A percentile compares a stretch with the other conserved stretches of the same genome.
These are phyloP conservation scores for Debaryomyces fabryi DNA, from an alignment of 1,139 yeast genomes.

Conservation along the genomic window DNA sequence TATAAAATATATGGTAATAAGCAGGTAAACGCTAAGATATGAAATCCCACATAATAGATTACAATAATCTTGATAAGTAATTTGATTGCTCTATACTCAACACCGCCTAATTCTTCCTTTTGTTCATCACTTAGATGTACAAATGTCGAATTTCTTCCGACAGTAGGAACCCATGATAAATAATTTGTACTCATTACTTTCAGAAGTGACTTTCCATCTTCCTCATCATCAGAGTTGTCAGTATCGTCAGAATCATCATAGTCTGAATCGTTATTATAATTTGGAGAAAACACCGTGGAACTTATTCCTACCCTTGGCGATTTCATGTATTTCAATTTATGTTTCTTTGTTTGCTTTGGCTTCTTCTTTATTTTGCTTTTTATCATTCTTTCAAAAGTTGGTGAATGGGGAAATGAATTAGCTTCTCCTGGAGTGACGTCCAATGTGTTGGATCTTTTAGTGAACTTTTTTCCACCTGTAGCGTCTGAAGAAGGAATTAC, in stretches of 20 bases:
- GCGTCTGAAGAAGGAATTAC: slow-evolving; percentile 38
- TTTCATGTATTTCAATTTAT: slow-evolving; percentile 11
- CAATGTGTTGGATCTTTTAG: slow-evolving; percentile 50
- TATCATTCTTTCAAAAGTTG: slow-evolving; percentile 45
- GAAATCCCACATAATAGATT: slow-evolving; percentile 75
- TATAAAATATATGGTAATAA: slow-evolving; percentile 68
- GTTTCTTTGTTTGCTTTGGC: slow-evolving; percentile 10
- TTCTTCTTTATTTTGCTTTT: slow-evolving; percentile 11
- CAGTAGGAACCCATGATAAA: slow-evolving; percentile 87
- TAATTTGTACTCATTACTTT: slow-evolving; percentile 58
- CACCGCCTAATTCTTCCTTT: slow-evolving; percentile 95
- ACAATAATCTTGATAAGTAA: slow-evolving; percentile 68
- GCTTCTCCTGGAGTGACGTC: slow-evolving; percentile 34
- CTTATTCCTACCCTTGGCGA: slow-evolving; percentile 8
- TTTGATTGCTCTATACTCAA: slow-evolving; percentile 89
- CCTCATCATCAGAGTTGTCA: slow-evolving; percentile 19
- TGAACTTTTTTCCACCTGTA: slow-evolving; percentile 36
- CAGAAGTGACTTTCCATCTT: slow-evolving; percentile 19
- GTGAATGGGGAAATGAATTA: slow-evolving; percentile 34
- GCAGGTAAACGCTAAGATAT: slow-evolving; percentile 58
- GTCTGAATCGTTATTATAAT: not conserved
- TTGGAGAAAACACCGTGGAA: not conserved
- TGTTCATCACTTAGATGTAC: slow-evolving; percentile 80
- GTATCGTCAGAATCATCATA: not conserved
- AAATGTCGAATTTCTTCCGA: slow-evolving; percentile 95